Percentiles rank a stretch among this genome's conserved stretches.
Evolutionary conservation across 2,329 filamentous ascomycete genomes (phyloP).

Genomic region (Xylaria polymorpha): DNA sequence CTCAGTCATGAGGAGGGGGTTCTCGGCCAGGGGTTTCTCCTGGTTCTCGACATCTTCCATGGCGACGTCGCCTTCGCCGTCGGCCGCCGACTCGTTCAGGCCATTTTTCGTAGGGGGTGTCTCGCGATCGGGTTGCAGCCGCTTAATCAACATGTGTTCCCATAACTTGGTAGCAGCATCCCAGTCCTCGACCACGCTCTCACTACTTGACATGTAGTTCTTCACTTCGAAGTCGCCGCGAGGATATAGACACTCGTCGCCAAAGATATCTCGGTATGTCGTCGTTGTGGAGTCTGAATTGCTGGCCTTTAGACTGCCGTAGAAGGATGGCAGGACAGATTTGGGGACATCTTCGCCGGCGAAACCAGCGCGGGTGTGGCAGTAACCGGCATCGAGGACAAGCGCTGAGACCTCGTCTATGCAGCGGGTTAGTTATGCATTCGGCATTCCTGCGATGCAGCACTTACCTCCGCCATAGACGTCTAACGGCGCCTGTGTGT

Average conservation of each 20-base stretch:
- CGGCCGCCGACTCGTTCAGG: conserved; percentile 76
- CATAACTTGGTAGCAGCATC: conserved; percentile 88
- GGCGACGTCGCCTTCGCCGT: conserved; percentile 70
- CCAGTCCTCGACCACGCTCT: conserved; percentile 96
- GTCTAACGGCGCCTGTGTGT: conserved; percentile 47
- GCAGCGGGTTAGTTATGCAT: conserved; percentile 19
- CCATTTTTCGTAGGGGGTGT: conserved; percentile 80
- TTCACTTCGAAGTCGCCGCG: conserved; percentile 81
- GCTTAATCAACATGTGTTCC: conserved; percentile 91
- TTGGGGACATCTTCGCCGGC: conserved; percentile 98
- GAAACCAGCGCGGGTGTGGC: conserved; percentile 91
- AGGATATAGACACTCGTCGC: conserved; percentile 89
- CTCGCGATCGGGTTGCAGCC: conserved; percentile 81
- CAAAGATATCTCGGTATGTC: conserved; percentile 73
- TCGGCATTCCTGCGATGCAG: conserved; percentile 23
- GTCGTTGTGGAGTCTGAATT: conserved; percentile 56
- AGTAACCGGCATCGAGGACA: conserved; percentile 94
- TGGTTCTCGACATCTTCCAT: conserved; percentile 69
- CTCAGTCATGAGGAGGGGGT: conserved; percentile 92
- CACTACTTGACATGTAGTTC: conserved; percentile 85
- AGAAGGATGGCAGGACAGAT: conserved; percentile 90
- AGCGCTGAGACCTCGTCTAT: conserved; percentile 96
- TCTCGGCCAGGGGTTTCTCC: conserved; percentile 88
- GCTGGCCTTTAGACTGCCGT: conserved; percentile 70
- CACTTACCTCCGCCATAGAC: conserved; percentile 50